Conservation (phyloP, 768 basidiomycete species). For the Mycena rosella region DNA sequence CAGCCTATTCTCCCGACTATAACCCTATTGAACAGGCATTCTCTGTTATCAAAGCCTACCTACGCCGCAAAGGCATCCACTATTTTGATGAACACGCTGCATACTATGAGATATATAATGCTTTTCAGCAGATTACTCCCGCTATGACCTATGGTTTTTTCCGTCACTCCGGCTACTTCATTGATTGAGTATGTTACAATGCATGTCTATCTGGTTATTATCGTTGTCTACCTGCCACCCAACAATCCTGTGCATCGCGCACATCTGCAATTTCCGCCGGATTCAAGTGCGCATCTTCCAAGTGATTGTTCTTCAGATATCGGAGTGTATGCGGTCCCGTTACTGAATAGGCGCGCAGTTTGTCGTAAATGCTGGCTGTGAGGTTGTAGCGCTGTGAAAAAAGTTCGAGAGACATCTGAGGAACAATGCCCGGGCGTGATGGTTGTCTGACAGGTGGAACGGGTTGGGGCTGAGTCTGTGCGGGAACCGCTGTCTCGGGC, state of each 20-base stretch:
- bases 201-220: not conserved
- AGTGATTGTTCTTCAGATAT: conserved; percentile 3
- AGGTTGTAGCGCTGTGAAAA: not conserved
- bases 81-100: conserved; percentile 5
- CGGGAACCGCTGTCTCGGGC: not conserved
- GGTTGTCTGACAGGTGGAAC: not conserved
- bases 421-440: conserved; percentile 19
- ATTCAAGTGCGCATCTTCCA: not conserved
- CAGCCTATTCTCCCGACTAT: not conserved
- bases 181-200: not conserved
- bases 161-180: conserved; percentile 10
- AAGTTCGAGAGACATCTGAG: not conserved
- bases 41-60: not conserved
- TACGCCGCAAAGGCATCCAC: not conserved
- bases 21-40: conserved; percentile 3
- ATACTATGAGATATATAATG: conserved; percentile 1
- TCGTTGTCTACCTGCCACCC: not conserved
- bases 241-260: not conserved
- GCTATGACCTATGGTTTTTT: conserved; percentile 16
- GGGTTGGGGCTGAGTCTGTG: not conserved
- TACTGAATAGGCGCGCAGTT: not conserved
- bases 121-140: not conserved
- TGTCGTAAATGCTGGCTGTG: not conserved
- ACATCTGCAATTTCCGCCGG: not conserved
- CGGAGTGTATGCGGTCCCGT: not conserved